Percentiles rank a stretch among this genome's conserved stretches.
These are phyloP conservation scores for Tolypocladium tropicale DNA, from an alignment of 2,329 filamentous ascomycete genomes.

Conservation along the genomic window DNA sequence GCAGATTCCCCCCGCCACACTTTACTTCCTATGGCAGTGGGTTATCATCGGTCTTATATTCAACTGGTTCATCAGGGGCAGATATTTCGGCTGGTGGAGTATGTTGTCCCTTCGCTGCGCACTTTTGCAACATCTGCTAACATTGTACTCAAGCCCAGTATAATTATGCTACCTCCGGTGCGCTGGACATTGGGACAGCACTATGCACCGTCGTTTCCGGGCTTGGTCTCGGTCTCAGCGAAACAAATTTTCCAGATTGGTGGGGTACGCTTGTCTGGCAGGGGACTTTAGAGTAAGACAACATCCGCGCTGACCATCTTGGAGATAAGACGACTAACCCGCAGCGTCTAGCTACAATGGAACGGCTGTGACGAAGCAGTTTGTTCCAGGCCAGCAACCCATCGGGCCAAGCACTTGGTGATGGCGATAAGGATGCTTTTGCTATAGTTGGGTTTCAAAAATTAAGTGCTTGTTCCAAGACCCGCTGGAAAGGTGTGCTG, in stretches of 20 bases:
- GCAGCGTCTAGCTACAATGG: too few species aligned
- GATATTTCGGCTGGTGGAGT: slow-evolving; percentile 45
- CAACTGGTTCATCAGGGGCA: slow-evolving; percentile 39
- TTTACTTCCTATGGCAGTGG: slow-evolving; percentile 44
- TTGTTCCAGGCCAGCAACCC: slow-evolving; percentile 14
- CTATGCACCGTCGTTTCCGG: slow-evolving; percentile 42
- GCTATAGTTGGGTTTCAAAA: too few species aligned
- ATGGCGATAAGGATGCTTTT: too few species aligned
- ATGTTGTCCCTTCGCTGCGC: slow-evolving; percentile 15
- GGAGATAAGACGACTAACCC: too few species aligned
- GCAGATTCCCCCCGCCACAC: slow-evolving; percentile 44
- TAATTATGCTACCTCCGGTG: slow-evolving; percentile 49
- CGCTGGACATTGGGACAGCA: slow-evolving; percentile 46
- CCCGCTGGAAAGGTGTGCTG: too few species aligned
- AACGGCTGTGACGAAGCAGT: slow-evolving; percentile 15
- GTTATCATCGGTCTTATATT: slow-evolving; percentile 43
- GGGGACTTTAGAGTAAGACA: slow-evolving; percentile 24
- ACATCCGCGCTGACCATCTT: too few species aligned
- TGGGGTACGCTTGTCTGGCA: slow-evolving; percentile 26
- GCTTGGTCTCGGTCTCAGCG: slow-evolving; percentile 36
- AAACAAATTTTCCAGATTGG: slow-evolving; percentile 35
- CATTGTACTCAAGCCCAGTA: slow-evolving; percentile 20
- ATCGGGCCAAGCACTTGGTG: slow-evolving; percentile 17
- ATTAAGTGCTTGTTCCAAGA: too few species aligned
- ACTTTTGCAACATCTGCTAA: not conserved